Conservation (phyloP, 768 basidiomycete species). For the Pleurotus cornucopiae region DNA sequence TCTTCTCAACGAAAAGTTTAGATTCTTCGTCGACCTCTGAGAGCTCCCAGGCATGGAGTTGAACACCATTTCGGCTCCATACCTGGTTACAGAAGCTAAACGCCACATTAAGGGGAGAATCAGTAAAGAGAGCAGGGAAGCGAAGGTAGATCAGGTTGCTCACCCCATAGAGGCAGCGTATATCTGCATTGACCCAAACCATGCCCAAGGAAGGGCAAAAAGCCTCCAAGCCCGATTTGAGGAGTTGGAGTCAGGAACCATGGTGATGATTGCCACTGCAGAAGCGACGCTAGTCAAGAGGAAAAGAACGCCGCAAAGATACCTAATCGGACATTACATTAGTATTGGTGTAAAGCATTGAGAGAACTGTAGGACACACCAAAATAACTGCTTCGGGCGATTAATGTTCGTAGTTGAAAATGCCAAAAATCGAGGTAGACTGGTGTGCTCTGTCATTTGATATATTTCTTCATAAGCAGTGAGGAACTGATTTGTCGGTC, state of each 20-base stretch:
- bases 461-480: conserved; percentile 30
- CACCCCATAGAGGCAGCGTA: conserved; percentile 32
- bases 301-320: conserved; percentile 20
- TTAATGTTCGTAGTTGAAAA: conserved; percentile 29
- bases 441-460: conserved; percentile 21
- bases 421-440: conserved; percentile 28
- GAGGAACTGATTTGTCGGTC: conserved; percentile 29
- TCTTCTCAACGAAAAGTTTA: conserved; percentile 15
- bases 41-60: conserved; percentile 36
- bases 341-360: too few species aligned
- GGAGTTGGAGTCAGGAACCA: conserved; percentile 20
- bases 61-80: conserved; percentile 27
- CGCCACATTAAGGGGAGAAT: background rate
- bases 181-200: conserved; percentile 24
- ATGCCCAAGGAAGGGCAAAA: conserved; percentile 22
- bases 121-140: background rate
- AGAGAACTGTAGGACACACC: conserved; percentile 17
- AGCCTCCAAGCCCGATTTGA: conserved; percentile 26
- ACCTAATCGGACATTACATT: conserved; percentile 18
- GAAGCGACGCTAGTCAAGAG: conserved; percentile 21
- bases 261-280: conserved; percentile 22
- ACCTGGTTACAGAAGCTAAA: conserved; percentile 29
- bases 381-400: conserved; percentile 28
- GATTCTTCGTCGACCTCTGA: conserved; percentile 24
- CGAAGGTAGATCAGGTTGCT: background rate